A percentile compares a stretch with the other conserved stretches of the same genome.
These are phyloP conservation scores for Aspergillus terreus DNA, from an alignment of 2,329 filamentous ascomycete species.

Conservation along the genomic window DNA sequence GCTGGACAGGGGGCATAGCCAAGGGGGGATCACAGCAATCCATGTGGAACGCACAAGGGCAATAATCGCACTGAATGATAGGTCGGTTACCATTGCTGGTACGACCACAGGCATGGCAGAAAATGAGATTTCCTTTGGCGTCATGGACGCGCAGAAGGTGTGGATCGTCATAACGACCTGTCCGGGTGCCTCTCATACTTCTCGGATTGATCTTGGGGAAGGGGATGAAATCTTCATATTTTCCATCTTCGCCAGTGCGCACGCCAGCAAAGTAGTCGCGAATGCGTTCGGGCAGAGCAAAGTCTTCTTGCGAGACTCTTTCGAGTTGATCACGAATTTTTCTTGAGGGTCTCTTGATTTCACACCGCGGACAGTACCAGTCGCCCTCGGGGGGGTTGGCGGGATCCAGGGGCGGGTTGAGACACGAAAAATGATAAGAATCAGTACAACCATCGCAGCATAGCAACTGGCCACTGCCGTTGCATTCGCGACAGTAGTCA, in stretches of 20 bases:
- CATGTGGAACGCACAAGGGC: conserved; percentile 79
- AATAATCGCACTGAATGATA: conserved; percentile 84
- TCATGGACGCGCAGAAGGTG: conserved; percentile 57
- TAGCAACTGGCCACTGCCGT: conserved; percentile 76
- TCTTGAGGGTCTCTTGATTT: conserved; percentile 45
- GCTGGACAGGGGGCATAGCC: conserved; percentile 67
- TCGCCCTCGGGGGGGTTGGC: conserved; percentile 62
- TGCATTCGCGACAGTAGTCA: conserved; percentile 84
- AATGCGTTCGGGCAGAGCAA: conserved; percentile 66
- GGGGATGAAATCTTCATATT: conserved; percentile 67
- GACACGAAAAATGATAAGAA: conserved; percentile 85
- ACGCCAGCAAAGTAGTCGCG: conserved; percentile 78
- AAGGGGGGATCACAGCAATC: conserved; percentile 86
- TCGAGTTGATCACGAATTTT: conserved; percentile 61
- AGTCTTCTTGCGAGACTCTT: conserved; percentile 65
- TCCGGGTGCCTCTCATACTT: conserved; percentile 14
- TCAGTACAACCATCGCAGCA: conserved; percentile 91
- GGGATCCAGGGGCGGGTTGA: conserved; percentile 72
- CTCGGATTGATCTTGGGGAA: conserved; percentile 23
- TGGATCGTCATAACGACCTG: conserved; percentile 26
- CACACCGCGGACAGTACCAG: conserved; percentile 74
- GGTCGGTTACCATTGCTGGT: conserved; percentile 61
- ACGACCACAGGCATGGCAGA: conserved; percentile 73
- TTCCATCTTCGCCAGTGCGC: conserved; percentile 69
- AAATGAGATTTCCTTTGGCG: conserved; percentile 66